phyloP scores from a whole-genome alignment of 176 grass and related monocot genomes.

The Calamus simplicifolius region DNA sequence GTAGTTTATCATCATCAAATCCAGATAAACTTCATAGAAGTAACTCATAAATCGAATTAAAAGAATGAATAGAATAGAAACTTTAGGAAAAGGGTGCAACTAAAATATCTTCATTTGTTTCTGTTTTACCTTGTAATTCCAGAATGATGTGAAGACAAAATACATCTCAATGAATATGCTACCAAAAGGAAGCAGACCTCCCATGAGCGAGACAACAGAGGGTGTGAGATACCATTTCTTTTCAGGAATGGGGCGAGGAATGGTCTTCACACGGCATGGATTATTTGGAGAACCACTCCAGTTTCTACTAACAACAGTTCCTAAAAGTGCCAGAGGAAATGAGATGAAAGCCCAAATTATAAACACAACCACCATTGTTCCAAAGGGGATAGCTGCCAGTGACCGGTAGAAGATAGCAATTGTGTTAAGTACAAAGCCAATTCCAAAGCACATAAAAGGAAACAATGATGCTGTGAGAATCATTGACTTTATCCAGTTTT shows the following conservation, averaged over 20 bases:
- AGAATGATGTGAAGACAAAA: constrained; percentile 97
- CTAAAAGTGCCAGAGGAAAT: constrained; percentile 77
- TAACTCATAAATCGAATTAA: too few species aligned
- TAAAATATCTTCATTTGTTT: too few species aligned
- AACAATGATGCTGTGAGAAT: constrained; percentile 80
- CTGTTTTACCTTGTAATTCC: constrained; percentile 89
- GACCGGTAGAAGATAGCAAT: constrained; percentile 92
- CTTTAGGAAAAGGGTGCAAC: too few species aligned
- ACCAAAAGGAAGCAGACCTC: constrained; percentile 85
- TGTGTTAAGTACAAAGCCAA: constrained; percentile 76
- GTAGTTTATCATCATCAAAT: too few species aligned
- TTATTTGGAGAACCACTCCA: constrained; percentile 90
- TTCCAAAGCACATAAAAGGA: constrained; percentile 92
- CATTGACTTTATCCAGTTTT: constrained; percentile 90
- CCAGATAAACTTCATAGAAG: too few species aligned
- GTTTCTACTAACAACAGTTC: constrained; percentile 86
- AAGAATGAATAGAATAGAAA: too few species aligned
- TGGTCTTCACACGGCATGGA: constrained; percentile 88
- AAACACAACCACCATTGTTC: constrained; percentile 87
- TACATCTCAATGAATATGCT: constrained; percentile 99
- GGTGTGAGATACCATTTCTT: constrained; percentile 96
- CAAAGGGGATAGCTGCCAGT: constrained; percentile 92
- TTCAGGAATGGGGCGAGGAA: constrained; percentile 86
- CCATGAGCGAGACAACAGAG: constrained; percentile 79
- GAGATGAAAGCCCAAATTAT: constrained; percentile 89